Evolutionary conservation across 257 asterid species (phyloP).

Genomic region (Verbena officinalis): DNA sequence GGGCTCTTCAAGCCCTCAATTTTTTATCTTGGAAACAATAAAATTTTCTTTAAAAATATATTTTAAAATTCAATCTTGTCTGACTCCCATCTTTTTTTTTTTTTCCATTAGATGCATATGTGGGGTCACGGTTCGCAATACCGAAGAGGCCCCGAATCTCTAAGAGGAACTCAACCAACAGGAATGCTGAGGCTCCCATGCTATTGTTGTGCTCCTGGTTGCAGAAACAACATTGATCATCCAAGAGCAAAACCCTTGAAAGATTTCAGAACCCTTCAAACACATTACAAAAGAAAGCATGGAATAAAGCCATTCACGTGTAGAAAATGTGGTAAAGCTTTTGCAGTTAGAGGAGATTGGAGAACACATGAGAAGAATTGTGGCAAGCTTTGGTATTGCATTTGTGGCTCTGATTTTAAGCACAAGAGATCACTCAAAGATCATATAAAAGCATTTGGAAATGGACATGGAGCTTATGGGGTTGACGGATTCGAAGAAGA

Average conservation of each 20-base stretch:
- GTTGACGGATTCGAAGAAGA: constrained; percentile 65
- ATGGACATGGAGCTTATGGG: constrained; percentile 81
- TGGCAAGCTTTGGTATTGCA: constrained; percentile 87
- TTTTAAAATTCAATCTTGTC: too few species aligned
- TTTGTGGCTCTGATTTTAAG: constrained; percentile 80
- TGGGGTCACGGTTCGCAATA: constrained; percentile 99
- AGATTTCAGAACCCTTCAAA: constrained; percentile 90
- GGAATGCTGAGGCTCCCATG: constrained; percentile 91
- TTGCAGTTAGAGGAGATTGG: constrained; percentile 91
- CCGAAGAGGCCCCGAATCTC: constrained; percentile 85
- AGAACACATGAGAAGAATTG: constrained; percentile 87
- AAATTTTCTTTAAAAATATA: too few species aligned
- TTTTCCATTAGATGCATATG: constrained; percentile 77
- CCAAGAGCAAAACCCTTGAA: constrained; percentile 86
- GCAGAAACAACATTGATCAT: constrained; percentile 86
- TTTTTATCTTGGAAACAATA: too few species aligned
- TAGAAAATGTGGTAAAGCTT: constrained; percentile 76
- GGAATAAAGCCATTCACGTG: constrained; percentile 95
- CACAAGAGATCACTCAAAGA: constrained; percentile 85
- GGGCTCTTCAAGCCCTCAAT: too few species aligned
- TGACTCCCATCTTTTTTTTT: too few species aligned
- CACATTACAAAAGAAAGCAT: constrained; percentile 89
- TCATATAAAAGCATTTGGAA: constrained; percentile 78
- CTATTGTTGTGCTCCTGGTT: constrained; percentile 81
- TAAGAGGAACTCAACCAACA: constrained; percentile 89